Evolutionary conservation across 2,329 filamentous ascomycete species (phyloP), one percentile per base, ranked within the genome.

Genomic region (Pestalotiopsis sp.): DNA sequence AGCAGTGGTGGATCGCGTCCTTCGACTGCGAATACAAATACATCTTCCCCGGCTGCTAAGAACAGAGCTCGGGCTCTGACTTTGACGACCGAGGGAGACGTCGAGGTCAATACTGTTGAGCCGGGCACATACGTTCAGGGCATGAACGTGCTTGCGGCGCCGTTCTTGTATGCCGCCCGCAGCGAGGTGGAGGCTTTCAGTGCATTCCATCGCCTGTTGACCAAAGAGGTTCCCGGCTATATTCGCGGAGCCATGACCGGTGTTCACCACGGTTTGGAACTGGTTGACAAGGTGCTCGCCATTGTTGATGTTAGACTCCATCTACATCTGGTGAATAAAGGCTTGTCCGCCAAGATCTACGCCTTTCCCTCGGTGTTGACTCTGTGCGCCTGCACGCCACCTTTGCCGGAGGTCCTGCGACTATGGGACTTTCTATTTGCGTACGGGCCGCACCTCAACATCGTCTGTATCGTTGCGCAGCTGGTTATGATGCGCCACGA

Each of bases 371-470:
- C 93, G 1, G 96, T 99, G 0, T 84, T 98, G 72, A 99, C 96
- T 0, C 87, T 99, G 64, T 98, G 94, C 77, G 96, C 96, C 31
- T 98, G 96, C 80, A 99, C 96, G 17, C 96, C 96, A 17, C 96
- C 96, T 2, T 81, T 99, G 67, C 95, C 95, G 0, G 95, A 99
- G 81, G 96, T 99, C 0, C 82, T 99, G 67, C 89, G 93, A 71
- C 86, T 99, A 2, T 99, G 96, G 96, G 96, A 99, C 79, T 99
- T 99, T 75, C 82, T 99, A 25, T 97, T 99, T 77, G 95, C 96
- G 0, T 99, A 98, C 74, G 96, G 96, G 0, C 91, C 94, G 45
- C 96, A 99, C 79, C 81, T 99, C 70, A 99, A 99, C 77, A 93
- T 99, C 68, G 82, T 99, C 25, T 98, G 96, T 79, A 98, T 99